Evolutionary conservation across 2,329 filamentous ascomycete genomes (phyloP).

Genomic region (Phoma sp.): DNA sequence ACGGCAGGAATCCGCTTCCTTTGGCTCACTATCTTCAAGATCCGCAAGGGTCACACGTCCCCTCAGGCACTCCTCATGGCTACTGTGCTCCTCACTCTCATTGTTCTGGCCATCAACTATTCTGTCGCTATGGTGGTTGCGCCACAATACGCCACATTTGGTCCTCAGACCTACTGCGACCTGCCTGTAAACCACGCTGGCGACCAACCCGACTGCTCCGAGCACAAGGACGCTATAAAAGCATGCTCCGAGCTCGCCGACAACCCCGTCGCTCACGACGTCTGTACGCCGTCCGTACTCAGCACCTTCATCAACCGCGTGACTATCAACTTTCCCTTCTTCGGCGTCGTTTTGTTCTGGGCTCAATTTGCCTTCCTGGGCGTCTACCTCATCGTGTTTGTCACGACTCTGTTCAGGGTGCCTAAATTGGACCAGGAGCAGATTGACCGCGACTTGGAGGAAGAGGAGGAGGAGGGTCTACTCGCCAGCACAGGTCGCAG

Average conservation of each 20-base stretch:
- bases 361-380: slow-evolving; percentile 90
- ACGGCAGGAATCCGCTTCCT: slow-evolving; percentile 92
- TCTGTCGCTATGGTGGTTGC: slow-evolving; percentile 91
- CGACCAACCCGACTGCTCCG: slow-evolving; percentile 75
- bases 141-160: slow-evolving; percentile 92
- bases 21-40: slow-evolving; percentile 91
- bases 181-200: slow-evolving; percentile 67
- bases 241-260: slow-evolving; percentile 80
- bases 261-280: slow-evolving; percentile 72
- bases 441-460: slow-evolving; percentile 86
- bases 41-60: slow-evolving; percentile 84
- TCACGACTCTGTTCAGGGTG: slow-evolving; percentile 79
- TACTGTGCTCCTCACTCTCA: slow-evolving; percentile 87
- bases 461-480: slow-evolving; percentile 91
- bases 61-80: slow-evolving; percentile 91
- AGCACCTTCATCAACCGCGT: slow-evolving; percentile 93
- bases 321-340: slow-evolving; percentile 92
- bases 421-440: slow-evolving; percentile 78
- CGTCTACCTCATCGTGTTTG: slow-evolving; percentile 80
- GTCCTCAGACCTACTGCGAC: slow-evolving; percentile 92
- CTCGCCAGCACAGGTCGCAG: slow-evolving; percentile 81
- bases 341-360: slow-evolving; percentile 93
- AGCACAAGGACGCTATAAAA: slow-evolving; percentile 73
- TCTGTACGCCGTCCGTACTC: slow-evolving; percentile 90
- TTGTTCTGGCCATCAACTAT: slow-evolving; percentile 91